Percentiles rank a stretch among this genome's conserved stretches.
Conservation (phyloP, 805 yeast species). For the Ogataea methanolica region DNA sequence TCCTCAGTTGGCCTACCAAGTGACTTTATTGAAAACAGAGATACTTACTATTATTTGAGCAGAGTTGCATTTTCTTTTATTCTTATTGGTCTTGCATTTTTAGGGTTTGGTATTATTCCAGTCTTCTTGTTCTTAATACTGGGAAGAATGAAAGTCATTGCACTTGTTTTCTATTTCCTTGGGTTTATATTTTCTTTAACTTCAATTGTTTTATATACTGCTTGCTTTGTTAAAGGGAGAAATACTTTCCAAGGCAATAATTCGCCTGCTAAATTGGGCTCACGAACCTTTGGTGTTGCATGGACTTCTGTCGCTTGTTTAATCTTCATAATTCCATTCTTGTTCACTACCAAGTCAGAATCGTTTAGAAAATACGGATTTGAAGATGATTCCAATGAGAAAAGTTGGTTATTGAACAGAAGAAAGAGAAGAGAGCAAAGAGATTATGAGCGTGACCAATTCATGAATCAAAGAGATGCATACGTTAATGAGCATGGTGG, state of each 20-base stretch:
- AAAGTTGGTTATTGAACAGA: constrained; percentile 5
- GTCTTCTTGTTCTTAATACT: constrained; percentile 12
- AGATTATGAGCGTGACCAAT: background rate
- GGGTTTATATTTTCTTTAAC: constrained; percentile 41
- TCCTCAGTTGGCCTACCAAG: constrained; percentile 44
- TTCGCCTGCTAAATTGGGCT: constrained; percentile 40
- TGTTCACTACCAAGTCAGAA: background rate
- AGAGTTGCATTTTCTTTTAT: constrained; percentile 66
- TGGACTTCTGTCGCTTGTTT: constrained; percentile 48
- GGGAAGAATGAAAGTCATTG: background rate
- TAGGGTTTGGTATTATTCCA: constrained; percentile 43
- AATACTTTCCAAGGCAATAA: constrained; percentile 41
- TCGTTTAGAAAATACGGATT: background rate
- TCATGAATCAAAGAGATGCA: background rate
- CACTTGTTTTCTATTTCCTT: constrained; percentile 17
- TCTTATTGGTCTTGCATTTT: constrained; percentile 52
- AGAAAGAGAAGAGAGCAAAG: constrained; percentile 6
- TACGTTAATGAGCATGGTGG: constrained; percentile 5
- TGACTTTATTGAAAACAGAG: constrained; percentile 42
- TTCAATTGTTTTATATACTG: constrained; percentile 48
- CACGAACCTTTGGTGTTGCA: constrained; percentile 50
- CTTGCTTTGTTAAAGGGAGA: constrained; percentile 51
- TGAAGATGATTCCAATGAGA: background rate
- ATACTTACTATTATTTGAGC: constrained; percentile 59
- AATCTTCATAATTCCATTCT: constrained; percentile 9